Percentiles rank a stretch among this genome's conserved stretches.
phyloP scores from a whole-genome alignment of 306 rosid genomes.

The barrel medic (Medicago truncatula) region MtrunA17r5.0-ANR NC_053047.1:2720501-2721000 shows the following conservation, averaged over 20 bases:
- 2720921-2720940: not conserved
- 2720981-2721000: not conserved
- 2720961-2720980: not conserved
- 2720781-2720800: not conserved
- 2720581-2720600: slow-evolving; percentile 52
- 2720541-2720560: slow-evolving; percentile 97
- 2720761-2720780: too few species aligned
- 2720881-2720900: too few species aligned
- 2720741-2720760: not conserved
- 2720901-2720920: too few species aligned
- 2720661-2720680: not conserved
- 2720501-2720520: slow-evolving; percentile 74
- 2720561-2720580: slow-evolving; percentile 84
- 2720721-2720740: too few species aligned
- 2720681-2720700: not conserved
- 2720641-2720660: not conserved
- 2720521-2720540: slow-evolving; percentile 71
- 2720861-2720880: not conserved
- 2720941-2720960: not conserved
- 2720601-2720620: slow-evolving; percentile 7
- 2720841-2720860: not conserved
- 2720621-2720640: not conserved
- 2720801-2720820: not conserved
- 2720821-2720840: not conserved
- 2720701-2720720: too few species aligned